These are phyloP conservation scores for Meripilus lineatus DNA, from an alignment of 1,284 basidiomycete genomes.

Conservation along the genomic window DNA sequence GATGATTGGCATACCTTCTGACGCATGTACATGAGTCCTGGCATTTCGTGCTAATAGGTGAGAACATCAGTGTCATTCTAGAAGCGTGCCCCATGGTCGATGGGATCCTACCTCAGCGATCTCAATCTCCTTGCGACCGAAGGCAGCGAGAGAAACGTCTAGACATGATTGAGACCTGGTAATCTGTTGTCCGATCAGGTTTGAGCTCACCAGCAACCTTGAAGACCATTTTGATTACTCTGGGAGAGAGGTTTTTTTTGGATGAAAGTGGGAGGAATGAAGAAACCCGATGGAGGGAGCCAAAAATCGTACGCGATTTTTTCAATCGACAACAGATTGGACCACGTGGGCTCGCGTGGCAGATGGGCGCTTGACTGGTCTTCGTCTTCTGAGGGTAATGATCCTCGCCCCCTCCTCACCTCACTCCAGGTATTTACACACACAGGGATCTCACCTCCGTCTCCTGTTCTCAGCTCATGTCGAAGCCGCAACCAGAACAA, in stretches of 20 bases:
- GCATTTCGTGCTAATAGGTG: conserved; percentile 82
- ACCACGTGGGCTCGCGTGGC: conserved; percentile 9
- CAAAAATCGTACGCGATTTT: conserved; percentile 26
- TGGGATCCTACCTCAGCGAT: conserved; percentile 75
- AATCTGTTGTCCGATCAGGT: neutral
- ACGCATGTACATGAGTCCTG: conserved; percentile 90
- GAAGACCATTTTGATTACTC: conserved; percentile 61
- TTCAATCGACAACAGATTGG: conserved; percentile 2
- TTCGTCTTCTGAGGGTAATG: too few species aligned
- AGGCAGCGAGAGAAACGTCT: conserved; percentile 95
- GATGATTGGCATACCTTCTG: conserved; percentile 52
- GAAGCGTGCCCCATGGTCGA: conserved; percentile 3
- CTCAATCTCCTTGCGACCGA: conserved; percentile 97
- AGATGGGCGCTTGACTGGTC: too few species aligned
- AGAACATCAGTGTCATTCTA: conserved; percentile 11
- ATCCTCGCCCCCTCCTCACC: too few species aligned
- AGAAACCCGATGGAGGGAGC: conserved; percentile 17
- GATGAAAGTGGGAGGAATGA: conserved; percentile 24
- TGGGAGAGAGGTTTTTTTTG: conserved; percentile 15
- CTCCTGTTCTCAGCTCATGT: too few species aligned
- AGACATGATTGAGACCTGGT: conserved; percentile 18
- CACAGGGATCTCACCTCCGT: too few species aligned
- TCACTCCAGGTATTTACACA: too few species aligned
- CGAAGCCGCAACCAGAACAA: too few species aligned
- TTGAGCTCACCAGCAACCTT: conserved; percentile 69